These are phyloP conservation scores for Violaceomyces palustris DNA, from an alignment of 1,284 basidiomycete species.

Conservation along the genomic window DNA sequence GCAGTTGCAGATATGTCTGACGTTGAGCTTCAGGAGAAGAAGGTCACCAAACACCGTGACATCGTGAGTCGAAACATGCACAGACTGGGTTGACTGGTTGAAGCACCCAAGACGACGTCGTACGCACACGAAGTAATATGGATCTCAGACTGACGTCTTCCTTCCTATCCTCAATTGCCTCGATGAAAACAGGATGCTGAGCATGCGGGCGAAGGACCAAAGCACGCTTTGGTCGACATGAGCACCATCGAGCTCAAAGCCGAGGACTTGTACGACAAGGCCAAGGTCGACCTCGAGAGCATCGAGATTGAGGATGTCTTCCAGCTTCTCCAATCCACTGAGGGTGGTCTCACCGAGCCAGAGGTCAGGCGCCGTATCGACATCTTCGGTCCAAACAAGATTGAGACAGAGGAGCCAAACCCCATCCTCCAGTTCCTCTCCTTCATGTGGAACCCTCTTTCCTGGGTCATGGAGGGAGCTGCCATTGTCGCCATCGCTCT, in stretches of 20 bases:
- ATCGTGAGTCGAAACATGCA: no score
- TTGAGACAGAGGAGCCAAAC: slow-evolving; percentile 68
- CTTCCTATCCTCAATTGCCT: neutral
- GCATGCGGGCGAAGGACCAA: slow-evolving; percentile 29
- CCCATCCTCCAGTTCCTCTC: slow-evolving; percentile 55
- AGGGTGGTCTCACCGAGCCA: slow-evolving; percentile 69
- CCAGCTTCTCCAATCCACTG: slow-evolving; percentile 81
- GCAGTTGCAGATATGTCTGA: slow-evolving; percentile 18
- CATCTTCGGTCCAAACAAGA: slow-evolving; percentile 93
- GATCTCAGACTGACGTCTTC: no score
- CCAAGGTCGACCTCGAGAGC: slow-evolving; percentile 97
- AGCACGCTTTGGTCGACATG: slow-evolving; percentile 54
- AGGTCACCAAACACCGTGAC: slow-evolving; percentile 34
- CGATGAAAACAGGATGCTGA: slow-evolving; percentile 16
- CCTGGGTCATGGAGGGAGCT: slow-evolving; percentile 98
- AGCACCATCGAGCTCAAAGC: slow-evolving; percentile 74
- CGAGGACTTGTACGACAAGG: slow-evolving; percentile 93
- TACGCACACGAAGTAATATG: no score
- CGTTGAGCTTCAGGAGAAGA: slow-evolving; percentile 25
- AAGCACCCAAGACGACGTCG: no score
- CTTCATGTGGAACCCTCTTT: slow-evolving; percentile 46
- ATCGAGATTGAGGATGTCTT: slow-evolving; percentile 95
- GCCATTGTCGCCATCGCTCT: slow-evolving; percentile 92
- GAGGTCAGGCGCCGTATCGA: slow-evolving; percentile 82
- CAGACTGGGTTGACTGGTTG: no score